These are phyloP conservation scores for Raphanus hybrid DNA, from an alignment of 441 rosid genomes.

Conservation along the genomic window DNA sequence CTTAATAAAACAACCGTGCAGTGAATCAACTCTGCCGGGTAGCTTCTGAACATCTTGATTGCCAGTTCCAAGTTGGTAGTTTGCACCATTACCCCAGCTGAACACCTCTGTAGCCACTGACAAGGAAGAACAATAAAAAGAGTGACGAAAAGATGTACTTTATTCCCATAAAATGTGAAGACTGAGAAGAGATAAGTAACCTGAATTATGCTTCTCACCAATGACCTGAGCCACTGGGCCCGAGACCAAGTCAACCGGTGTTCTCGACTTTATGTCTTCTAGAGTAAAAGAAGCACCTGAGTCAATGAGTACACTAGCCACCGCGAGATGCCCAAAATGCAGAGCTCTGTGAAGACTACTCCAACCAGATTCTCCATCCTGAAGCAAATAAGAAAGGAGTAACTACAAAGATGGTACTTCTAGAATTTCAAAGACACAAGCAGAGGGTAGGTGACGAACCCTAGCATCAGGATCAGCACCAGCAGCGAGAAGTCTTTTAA, in stretches of 20 bases:
- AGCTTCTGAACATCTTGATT: constrained; percentile 87
- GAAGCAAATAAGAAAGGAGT: constrained; percentile 24
- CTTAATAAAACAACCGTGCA: constrained; percentile 74
- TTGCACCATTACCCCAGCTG: constrained; percentile 99
- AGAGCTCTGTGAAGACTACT: constrained; percentile 97
- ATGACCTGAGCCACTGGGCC: constrained; percentile 84
- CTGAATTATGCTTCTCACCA: constrained; percentile 58
- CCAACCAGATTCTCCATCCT: constrained; percentile 99
- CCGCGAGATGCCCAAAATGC: constrained; percentile 99
- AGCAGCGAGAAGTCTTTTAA: constrained; percentile 86
- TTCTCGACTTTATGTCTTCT: constrained; percentile 81
- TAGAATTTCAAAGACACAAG: neutral
- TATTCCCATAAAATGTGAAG: neutral
- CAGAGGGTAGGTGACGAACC: constrained; percentile 58
- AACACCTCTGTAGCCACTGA: constrained; percentile 86
- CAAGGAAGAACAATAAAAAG: constrained; percentile 13
- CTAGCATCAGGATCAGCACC: constrained; percentile 99
- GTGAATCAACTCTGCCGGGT: constrained; percentile 92
- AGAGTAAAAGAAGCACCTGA: constrained; percentile 74
- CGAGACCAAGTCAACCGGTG: constrained; percentile 88
- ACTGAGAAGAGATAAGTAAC: constrained; percentile 47
- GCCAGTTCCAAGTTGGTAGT: constrained; percentile 98
- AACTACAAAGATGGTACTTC: neutral
- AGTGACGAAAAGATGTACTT: neutral
- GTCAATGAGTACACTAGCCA: constrained; percentile 83